A percentile compares a stretch with the other conserved stretches of the same genome.
phyloP scores from a whole-genome alignment of 495 filamentous ascomycete genomes.

The Hypomontagnella monticulosa region DNA sequence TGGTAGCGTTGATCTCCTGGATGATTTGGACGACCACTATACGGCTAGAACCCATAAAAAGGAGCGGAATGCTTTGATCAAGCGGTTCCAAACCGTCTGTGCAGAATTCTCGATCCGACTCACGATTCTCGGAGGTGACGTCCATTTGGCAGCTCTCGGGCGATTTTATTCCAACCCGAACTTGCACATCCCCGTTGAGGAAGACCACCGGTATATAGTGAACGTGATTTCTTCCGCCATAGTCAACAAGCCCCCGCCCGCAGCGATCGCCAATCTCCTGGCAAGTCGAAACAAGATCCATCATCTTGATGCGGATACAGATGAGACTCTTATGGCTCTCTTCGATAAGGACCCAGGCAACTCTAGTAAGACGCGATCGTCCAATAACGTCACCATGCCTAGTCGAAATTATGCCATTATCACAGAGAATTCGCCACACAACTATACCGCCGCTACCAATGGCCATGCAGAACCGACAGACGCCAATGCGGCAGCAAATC shows the following conservation, averaged over 20 bases:
- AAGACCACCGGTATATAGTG: constrained; percentile 95
- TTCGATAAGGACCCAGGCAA: constrained; percentile 86
- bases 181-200: constrained; percentile 77
- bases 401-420: constrained; percentile 87
- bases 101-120: constrained; percentile 78
- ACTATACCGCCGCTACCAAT: constrained; percentile 31
- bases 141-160: constrained; percentile 90
- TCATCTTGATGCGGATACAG: constrained; percentile 82
- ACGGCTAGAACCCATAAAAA: constrained; percentile 90
- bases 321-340: constrained; percentile 87
- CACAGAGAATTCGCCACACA: constrained; percentile 69
- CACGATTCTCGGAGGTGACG: constrained; percentile 90
- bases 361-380: constrained; percentile 68
- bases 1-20: constrained; percentile 86
- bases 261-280: constrained; percentile 86
- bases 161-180: constrained; percentile 93
- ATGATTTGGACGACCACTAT: constrained; percentile 96
- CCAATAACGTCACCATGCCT: constrained; percentile 90
- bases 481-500: constrained; percentile 15
- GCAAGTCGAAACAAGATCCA: constrained; percentile 91
- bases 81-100: constrained; percentile 77
- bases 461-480: constrained; percentile 16
- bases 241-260: constrained; percentile 92
- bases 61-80: constrained; percentile 79
- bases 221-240: constrained; percentile 88